Conservation (phyloP, 257 asterid genomes). For the Cinchona pubescens region DNA sequence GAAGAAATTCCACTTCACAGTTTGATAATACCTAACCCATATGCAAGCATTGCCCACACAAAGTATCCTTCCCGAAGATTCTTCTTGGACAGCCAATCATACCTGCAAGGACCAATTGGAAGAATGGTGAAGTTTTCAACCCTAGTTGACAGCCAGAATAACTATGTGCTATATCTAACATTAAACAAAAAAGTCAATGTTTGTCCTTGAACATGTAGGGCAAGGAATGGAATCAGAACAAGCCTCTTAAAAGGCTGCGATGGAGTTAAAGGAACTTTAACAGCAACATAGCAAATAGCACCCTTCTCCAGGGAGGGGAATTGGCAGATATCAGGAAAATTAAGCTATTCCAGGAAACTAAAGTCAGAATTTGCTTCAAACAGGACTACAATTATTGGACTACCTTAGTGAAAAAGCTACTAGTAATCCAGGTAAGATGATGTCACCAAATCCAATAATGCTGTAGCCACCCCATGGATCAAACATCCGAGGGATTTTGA, state of each 20-base stretch:
- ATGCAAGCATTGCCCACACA: constrained; percentile 86
- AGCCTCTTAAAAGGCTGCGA: background rate
- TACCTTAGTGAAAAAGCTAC: constrained; percentile 48
- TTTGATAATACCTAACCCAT: constrained; percentile 61
- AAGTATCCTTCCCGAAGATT: constrained; percentile 77
- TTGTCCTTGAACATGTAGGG: background rate
- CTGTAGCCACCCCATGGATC: constrained; percentile 99
- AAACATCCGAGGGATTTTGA: constrained; percentile 89
- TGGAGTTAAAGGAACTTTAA: background rate
- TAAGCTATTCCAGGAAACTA: background rate
- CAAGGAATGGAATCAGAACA: background rate
- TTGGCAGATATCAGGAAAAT: background rate
- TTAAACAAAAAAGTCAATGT: background rate
- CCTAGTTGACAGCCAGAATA: constrained; percentile 11
- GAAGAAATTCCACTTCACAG: constrained; percentile 6
- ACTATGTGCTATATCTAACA: background rate
- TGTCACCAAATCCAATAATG: constrained; percentile 89
- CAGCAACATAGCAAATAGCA: background rate
- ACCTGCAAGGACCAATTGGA: constrained; percentile 45
- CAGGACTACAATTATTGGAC: background rate
- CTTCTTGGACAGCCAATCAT: constrained; percentile 86
- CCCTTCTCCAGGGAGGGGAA: background rate
- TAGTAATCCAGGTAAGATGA: constrained; percentile 82
- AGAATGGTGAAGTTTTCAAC: background rate
- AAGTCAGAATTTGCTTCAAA: background rate